Base-by-base conservation (phyloP, 345 rosid species). In the Brassica juncea region DNA sequence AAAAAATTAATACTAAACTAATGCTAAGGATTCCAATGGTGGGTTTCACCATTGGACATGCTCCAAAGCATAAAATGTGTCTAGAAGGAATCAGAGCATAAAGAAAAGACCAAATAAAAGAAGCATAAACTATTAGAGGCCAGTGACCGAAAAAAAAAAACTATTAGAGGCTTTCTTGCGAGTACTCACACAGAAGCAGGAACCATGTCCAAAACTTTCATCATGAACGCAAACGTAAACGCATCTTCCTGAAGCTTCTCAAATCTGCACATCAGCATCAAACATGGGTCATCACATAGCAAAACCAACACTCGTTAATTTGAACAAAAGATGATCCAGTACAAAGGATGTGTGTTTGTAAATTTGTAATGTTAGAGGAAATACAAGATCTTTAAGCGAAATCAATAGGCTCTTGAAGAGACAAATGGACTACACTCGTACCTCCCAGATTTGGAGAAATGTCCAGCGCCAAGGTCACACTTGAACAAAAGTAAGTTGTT, bases 381-480 rank as follows among this genome's bases (percentile, higher is more conserved):
- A 23, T 23, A 23, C 25, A 23, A 23, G 25, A 23, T 23, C 25
- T 23, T 23, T 23, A 23, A 23, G 25, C 25, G 25, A 23, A 23
- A 23, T 23, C 25, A 23, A 23, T 23, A 23, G 25, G 25, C 2
- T 23, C 25, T 23, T 23, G 25, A 23, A 44, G 52, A 19, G 55
- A 12, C 30, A 68, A 70, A 25, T 54, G 16, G 14, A 34, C 31
- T 7, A 55, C 19, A 34, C 89, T 16, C 54, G 39, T 84, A 95
- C 99, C 99, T 91, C 78, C 98, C 98, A 0, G 99, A 91, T 82
- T 94, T 94, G 12, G 98, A 90, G 78, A 88, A 91, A 88, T 94
- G 99, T 19, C 99, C 99, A n/a, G 97, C 93, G 39, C 99, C 92
- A 60, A 94, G 86, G 78, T 91, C 94, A 75, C 98, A 92, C 84